These are phyloP conservation scores for Knufia fluminis DNA, from an alignment of 2,329 filamentous ascomycete species.

Conservation along the genomic window DNA sequence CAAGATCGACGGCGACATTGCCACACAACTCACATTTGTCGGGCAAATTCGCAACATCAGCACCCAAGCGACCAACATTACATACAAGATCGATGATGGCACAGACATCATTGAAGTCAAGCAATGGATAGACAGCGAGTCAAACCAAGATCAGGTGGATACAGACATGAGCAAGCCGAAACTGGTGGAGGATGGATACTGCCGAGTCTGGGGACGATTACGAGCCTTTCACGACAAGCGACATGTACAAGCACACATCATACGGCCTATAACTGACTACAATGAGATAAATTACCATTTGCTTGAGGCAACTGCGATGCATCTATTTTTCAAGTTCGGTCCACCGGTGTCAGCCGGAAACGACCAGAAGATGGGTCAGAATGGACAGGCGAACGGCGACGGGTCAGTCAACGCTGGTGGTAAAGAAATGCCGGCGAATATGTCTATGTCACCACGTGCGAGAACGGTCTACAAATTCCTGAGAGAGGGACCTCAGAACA, in stretches of 20 bases:
- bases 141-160: slow-evolving; percentile 37
- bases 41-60: slow-evolving; percentile 83
- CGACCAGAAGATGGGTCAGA: slow-evolving; percentile 25
- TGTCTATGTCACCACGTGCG: slow-evolving; percentile 51
- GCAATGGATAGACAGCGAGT: slow-evolving; percentile 64
- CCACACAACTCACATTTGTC: slow-evolving; percentile 67
- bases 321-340: slow-evolving; percentile 72
- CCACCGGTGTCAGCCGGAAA: slow-evolving; percentile 41
- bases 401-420: slow-evolving; percentile 24
- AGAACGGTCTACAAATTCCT: slow-evolving; percentile 65
- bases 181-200: slow-evolving; percentile 66
- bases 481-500: slow-evolving; percentile 56
- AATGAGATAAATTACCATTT: slow-evolving; percentile 93
- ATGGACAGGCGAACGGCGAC: slow-evolving; percentile 26
- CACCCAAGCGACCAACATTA: slow-evolving; percentile 81
- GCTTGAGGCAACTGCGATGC: slow-evolving; percentile 79
- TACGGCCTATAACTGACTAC: slow-evolving; percentile 70
- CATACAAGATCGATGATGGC: slow-evolving; percentile 89
- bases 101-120: slow-evolving; percentile 88
- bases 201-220: slow-evolving; percentile 75
- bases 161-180: slow-evolving; percentile 38
- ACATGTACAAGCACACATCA: slow-evolving; percentile 68
- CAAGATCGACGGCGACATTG: slow-evolving; percentile 66
- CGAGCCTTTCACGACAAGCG: slow-evolving; percentile 77
- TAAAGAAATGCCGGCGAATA: slow-evolving; percentile 33